A percentile compares a stretch with the other conserved stretches of the same genome.
These are phyloP conservation scores for Penicillium paradoxum DNA, from an alignment of 495 filamentous ascomycete species.

Conservation along the genomic window DNA sequence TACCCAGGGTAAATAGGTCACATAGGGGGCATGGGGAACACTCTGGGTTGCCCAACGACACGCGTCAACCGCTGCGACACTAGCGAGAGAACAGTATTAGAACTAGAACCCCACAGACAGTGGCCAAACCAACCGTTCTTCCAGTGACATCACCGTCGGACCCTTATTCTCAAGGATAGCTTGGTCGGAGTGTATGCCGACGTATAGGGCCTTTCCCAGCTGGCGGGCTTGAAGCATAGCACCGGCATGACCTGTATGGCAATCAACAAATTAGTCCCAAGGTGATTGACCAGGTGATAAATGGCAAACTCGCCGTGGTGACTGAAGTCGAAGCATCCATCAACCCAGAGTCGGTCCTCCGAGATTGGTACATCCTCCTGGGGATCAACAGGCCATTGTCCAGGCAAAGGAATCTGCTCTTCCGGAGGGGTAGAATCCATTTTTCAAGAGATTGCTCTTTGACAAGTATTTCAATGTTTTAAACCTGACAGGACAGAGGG, in stretches of 20 bases:
- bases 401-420: constrained; percentile 38
- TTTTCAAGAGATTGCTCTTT: not conserved
- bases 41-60: constrained; percentile 88
- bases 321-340: constrained; percentile 98
- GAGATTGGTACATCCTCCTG: constrained; percentile 56
- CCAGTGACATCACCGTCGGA: constrained; percentile 91
- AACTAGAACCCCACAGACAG: constrained; percentile 7
- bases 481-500: not conserved
- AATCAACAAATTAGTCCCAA: constrained; percentile 3
- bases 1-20: constrained; percentile 90
- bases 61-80: constrained; percentile 79
- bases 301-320: constrained; percentile 67
- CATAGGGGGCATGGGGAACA: constrained; percentile 86
- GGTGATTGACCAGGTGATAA: constrained; percentile 4
- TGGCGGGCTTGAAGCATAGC: constrained; percentile 91
- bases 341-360: constrained; percentile 86
- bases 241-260: constrained; percentile 74
- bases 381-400: constrained; percentile 63
- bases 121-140: constrained; percentile 63
- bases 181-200: constrained; percentile 92
- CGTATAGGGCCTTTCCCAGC: constrained; percentile 78
- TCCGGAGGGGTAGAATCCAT: constrained; percentile 24
- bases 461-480: not conserved
- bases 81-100: constrained; percentile 25
- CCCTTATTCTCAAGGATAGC: constrained; percentile 95